Conservation (phyloP, 441 rosid species). For the Cnidoscolus chayamansa region DNA sequence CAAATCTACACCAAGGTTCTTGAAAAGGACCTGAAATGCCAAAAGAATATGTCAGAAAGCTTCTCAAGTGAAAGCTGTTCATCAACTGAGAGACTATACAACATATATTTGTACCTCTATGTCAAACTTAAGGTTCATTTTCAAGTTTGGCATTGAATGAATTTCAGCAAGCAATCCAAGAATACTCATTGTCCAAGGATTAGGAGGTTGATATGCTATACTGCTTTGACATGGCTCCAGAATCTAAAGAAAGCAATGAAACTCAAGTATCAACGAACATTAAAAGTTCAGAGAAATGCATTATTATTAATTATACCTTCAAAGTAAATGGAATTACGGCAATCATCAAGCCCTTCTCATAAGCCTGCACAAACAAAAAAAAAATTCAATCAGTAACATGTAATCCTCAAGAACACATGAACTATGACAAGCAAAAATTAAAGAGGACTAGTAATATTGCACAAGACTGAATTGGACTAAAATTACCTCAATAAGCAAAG, state of each 20-base stretch:
- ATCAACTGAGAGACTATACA: not conserved
- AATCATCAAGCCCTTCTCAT: conserved; percentile 98
- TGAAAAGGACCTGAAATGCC: conserved; percentile 71
- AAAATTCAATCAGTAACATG: conserved; percentile 7
- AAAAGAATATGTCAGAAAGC: not conserved
- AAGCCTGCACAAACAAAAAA: conserved; percentile 56
- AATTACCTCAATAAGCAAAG: conserved; percentile 88
- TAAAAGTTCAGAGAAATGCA: conserved; percentile 20
- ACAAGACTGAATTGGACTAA: conserved; percentile 11
- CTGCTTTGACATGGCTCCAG: conserved; percentile 98
- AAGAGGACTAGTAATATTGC: not conserved
- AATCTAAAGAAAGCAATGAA: conserved; percentile 43
- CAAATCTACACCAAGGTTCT: conserved; percentile 88
- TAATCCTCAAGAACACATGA: not conserved
- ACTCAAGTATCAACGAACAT: conserved; percentile 10
- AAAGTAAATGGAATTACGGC: conserved; percentile 99
- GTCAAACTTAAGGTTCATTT: conserved; percentile 99
- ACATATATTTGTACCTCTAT: conserved; percentile 63
- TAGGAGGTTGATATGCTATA: conserved; percentile 96
- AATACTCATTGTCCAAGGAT: conserved; percentile 99
- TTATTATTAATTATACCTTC: conserved; percentile 49
- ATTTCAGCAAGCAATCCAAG: conserved; percentile 94
- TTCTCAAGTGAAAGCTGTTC: not conserved
- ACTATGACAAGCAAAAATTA: not conserved
- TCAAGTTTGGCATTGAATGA: conserved; percentile 93